Evolutionary conservation across 2,329 filamentous ascomycete genomes (phyloP).

Genomic region (Boeremia exigua): DNA sequence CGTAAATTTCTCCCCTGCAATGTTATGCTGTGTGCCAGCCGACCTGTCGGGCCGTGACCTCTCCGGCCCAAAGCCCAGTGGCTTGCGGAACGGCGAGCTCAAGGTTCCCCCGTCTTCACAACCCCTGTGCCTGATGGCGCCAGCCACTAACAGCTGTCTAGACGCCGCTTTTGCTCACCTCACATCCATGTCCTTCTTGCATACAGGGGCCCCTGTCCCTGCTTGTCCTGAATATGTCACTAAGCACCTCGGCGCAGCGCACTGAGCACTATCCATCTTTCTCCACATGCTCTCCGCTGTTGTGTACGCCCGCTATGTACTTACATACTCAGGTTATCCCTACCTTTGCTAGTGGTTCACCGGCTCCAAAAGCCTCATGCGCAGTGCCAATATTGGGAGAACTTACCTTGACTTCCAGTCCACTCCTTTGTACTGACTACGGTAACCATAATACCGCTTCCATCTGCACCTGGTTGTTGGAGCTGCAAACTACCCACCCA

Average conservation of each 20-base stretch:
- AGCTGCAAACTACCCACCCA: background rate
- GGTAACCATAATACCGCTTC: slow-evolving; percentile 25
- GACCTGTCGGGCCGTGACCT: slow-evolving; percentile 35
- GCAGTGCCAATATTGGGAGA: slow-evolving; percentile 11
- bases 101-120: slow-evolving; percentile 27
- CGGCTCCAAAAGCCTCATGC: slow-evolving; percentile 34
- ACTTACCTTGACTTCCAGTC: slow-evolving; percentile 14
- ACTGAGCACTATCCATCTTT: slow-evolving; percentile 43
- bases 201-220: slow-evolving; percentile 38
- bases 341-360: slow-evolving; percentile 35
- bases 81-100: slow-evolving; percentile 28
- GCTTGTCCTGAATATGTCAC: slow-evolving; percentile 29
- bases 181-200: slow-evolving; percentile 32
- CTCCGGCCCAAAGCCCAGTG: slow-evolving; percentile 33
- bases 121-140: slow-evolving; percentile 27
- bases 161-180: slow-evolving; percentile 23
- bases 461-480: background rate
- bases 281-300: slow-evolving; percentile 46
- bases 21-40: slow-evolving; percentile 42
- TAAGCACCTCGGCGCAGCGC: slow-evolving; percentile 34
- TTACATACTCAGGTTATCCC: slow-evolving; percentile 44
- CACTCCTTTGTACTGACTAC: slow-evolving; percentile 21
- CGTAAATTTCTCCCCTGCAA: slow-evolving; percentile 30
- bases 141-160: slow-evolving; percentile 34
- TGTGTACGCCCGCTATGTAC: slow-evolving; percentile 38